Conservation (phyloP, 2,329 filamentous ascomycete species). For the Colletotrichum viniferum region DNA sequence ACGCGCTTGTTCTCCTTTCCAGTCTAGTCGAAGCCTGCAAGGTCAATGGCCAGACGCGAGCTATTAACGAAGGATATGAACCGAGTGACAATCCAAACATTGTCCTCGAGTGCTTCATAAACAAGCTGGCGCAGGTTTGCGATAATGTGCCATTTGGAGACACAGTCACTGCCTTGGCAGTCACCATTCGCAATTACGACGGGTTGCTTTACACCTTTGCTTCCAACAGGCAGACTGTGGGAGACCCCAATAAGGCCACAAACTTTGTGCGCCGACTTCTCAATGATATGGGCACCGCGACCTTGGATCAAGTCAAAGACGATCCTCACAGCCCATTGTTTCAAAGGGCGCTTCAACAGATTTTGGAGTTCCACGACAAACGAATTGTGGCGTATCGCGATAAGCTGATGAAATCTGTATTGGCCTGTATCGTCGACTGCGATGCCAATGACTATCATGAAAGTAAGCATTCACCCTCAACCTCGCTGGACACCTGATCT, state of each 20-base stretch:
- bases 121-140: constrained; percentile 34
- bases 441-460: neutral
- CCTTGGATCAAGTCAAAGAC: neutral
- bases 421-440: neutral
- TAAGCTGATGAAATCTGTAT: neutral
- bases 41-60: neutral
- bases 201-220: constrained; percentile 33
- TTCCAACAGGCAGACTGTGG: constrained; percentile 27
- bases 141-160: constrained; percentile 30
- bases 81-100: constrained; percentile 21
- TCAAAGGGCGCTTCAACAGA: neutral
- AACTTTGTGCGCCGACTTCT: neutral
- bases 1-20: neutral
- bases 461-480: neutral
- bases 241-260: neutral
- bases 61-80: neutral
- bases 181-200: constrained; percentile 29
- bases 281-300: neutral
- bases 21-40: constrained; percentile 23
- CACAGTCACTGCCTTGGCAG: constrained; percentile 33
- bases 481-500: neutral
- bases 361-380: neutral
- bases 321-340: neutral
- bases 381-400: neutral
- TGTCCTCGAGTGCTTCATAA: constrained; percentile 31